Conservation (phyloP, 1,139 yeast species). For the Pichia inconspicua region DNA sequence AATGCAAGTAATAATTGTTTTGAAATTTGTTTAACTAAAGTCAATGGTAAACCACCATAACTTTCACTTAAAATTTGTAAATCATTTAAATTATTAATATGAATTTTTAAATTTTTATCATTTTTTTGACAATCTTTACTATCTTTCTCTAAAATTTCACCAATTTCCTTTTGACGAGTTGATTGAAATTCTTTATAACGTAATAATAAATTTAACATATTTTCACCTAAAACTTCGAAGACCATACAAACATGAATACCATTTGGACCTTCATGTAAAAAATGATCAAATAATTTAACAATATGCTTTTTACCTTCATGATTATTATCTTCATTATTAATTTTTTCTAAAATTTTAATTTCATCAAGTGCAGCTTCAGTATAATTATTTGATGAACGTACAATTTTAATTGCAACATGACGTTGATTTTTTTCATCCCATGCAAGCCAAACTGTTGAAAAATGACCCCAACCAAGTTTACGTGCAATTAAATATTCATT, state of each 20-base stretch:
- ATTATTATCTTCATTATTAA: constrained; percentile 30
- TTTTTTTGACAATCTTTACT: neutral
- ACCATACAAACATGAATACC: constrained; percentile 74
- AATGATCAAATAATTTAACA: constrained; percentile 57
- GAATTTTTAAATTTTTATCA: constrained; percentile 9
- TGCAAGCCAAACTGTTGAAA: constrained; percentile 75
- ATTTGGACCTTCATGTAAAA: constrained; percentile 62
- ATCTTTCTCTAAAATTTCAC: constrained; percentile 4
- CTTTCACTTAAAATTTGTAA: constrained; percentile 31
- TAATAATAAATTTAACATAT: constrained; percentile 55
- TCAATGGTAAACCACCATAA: constrained; percentile 63
- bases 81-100: constrained; percentile 20
- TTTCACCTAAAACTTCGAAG: constrained; percentile 76
- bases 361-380: constrained; percentile 76
- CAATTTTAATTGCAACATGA: constrained; percentile 74
- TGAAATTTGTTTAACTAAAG: constrained; percentile 66
- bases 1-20: constrained; percentile 59
- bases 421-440: constrained; percentile 39
- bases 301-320: constrained; percentile 61
- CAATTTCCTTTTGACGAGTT: constrained; percentile 22
- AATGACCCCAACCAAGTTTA: constrained; percentile 78
- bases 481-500: constrained; percentile 53
- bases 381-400: constrained; percentile 63
- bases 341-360: constrained; percentile 48
- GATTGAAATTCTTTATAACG: constrained; percentile 39